phyloP scores from a whole-genome alignment of 192 early-diverging fungal species.

The Coemansia sp. region DNA sequence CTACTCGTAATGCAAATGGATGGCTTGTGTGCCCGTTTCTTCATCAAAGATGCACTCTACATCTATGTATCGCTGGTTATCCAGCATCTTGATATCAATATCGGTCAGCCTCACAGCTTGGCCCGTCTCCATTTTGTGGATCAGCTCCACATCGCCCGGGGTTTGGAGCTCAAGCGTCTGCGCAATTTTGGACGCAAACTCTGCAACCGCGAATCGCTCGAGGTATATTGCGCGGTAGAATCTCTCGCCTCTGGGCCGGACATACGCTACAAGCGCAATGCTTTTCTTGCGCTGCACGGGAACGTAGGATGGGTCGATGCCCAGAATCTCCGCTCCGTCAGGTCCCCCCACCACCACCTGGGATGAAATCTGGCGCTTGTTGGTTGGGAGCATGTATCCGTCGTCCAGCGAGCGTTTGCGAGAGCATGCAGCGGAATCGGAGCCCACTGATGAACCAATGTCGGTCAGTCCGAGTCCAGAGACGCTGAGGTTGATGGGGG shows the following conservation, averaged over 20 bases:
- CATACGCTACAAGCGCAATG: conserved; percentile 58
- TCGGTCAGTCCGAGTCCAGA: conserved; percentile 31
- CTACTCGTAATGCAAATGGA: conserved; percentile 44
- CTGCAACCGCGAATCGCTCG: conserved; percentile 55
- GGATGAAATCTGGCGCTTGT: conserved; percentile 48
- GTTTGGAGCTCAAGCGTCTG: conserved; percentile 57
- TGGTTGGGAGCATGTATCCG: conserved; percentile 30
- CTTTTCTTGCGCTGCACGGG: conserved; percentile 49
- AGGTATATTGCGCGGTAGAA: conserved; percentile 67
- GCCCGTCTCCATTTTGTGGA: conserved; percentile 56
- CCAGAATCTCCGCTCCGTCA: conserved; percentile 30
- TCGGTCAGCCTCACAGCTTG: conserved; percentile 61
- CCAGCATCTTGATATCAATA: conserved; percentile 58
- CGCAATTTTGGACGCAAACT: conserved; percentile 57
- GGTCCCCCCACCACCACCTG: conserved; percentile 19
- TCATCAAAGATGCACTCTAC: conserved; percentile 53
- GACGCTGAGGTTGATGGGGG: conserved; percentile 43
- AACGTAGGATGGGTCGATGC: conserved; percentile 66
- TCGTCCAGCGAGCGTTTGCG: conserved; percentile 50
- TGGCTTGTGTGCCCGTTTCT: conserved; percentile 41
- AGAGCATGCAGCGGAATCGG: conserved; percentile 28
- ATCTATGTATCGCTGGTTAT: conserved; percentile 64
- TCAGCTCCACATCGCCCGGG: conserved; percentile 32
- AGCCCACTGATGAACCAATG: conserved; percentile 21
- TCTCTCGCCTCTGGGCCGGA: conserved; percentile 56